Evolutionary conservation across 2,329 filamentous ascomycete genomes (phyloP).

Genomic region (Microdochium bolleyi): DNA sequence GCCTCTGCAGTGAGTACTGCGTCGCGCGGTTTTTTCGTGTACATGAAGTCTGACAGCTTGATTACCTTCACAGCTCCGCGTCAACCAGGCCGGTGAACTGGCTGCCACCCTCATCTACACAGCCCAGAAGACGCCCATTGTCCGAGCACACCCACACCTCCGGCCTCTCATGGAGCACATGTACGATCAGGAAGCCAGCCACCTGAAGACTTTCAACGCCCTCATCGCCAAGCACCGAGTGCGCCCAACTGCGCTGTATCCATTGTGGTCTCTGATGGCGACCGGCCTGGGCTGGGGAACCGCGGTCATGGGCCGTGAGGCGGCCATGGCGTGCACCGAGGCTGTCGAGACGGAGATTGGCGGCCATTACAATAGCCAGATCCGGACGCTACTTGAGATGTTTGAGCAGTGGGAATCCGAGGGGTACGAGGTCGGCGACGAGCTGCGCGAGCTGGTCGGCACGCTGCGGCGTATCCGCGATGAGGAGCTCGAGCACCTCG

Average conservation of each 20-base stretch:
- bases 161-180: slow-evolving; percentile 92
- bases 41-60: too few relatives aligned
- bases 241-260: slow-evolving; percentile 87
- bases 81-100: slow-evolving; percentile 97
- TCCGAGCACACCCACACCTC: slow-evolving; percentile 76
- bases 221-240: slow-evolving; percentile 81
- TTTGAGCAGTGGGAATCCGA: slow-evolving; percentile 64
- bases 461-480: slow-evolving; percentile 81
- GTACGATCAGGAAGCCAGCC: slow-evolving; percentile 91
- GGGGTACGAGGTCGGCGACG: slow-evolving; percentile 73
- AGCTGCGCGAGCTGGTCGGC: slow-evolving; percentile 63
- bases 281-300: slow-evolving; percentile 83
- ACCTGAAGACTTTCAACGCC: slow-evolving; percentile 78
- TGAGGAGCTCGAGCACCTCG: slow-evolving; percentile 93
- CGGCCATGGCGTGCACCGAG: slow-evolving; percentile 97
- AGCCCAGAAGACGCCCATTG: slow-evolving; percentile 75
- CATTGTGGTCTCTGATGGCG: slow-evolving; percentile 76
- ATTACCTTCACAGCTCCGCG: slow-evolving; percentile 81
- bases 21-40: slow-evolving; percentile 4
- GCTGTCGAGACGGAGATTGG: slow-evolving; percentile 98
- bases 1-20: slow-evolving; percentile 57
- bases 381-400: slow-evolving; percentile 75
- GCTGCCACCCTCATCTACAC: slow-evolving; percentile 92
- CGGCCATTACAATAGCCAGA: slow-evolving; percentile 89
- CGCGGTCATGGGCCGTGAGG: slow-evolving; percentile 80